Evolutionary conservation across 371 early-diverging fungal genomes (phyloP).

Genomic region (Mortierella sp.): DNA sequence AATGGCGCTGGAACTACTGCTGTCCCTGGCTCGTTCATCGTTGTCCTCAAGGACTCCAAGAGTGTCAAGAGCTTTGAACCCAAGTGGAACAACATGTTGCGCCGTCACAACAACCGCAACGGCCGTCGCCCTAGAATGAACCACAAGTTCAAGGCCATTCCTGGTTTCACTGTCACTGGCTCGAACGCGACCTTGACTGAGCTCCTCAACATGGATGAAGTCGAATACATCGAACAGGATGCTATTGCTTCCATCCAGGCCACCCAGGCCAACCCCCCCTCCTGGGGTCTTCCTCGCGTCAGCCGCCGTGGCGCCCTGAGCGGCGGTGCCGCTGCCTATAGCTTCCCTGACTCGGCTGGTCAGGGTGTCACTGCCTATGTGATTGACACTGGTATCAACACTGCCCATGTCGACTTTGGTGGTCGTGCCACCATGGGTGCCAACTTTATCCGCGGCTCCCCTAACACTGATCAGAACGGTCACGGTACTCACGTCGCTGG

Average conservation of each 20-base stretch:
- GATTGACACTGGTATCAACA: conserved; percentile 79
- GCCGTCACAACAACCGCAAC: conserved; percentile 10
- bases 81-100: conserved; percentile 12
- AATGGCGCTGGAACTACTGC: neutral
- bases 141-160: conserved; percentile 24
- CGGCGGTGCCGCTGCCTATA: conserved; percentile 38
- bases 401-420: conserved; percentile 80
- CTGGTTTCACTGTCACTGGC: too few relatives aligned
- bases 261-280: conserved; percentile 54
- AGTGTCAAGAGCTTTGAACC: conserved; percentile 9
- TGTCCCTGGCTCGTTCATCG: conserved; percentile 18
- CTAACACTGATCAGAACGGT: conserved; percentile 51
- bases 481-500: conserved; percentile 87
- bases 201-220: conserved; percentile 29
- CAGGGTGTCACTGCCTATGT: conserved; percentile 73
- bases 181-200: conserved; percentile 9
- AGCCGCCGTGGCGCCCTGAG: conserved; percentile 46
- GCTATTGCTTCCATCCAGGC: conserved; percentile 46
- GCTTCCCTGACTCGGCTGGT: conserved; percentile 64
- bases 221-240: conserved; percentile 68
- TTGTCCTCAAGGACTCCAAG: conserved; percentile 20
- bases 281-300: conserved; percentile 72
- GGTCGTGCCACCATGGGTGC: conserved; percentile 82
- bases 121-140: conserved; percentile 2
- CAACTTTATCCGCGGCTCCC: conserved; percentile 60